Evolutionary conservation across 352 stramenopile genomes (phyloP).

Genomic region (Globisporangium mamillatum): DNA sequence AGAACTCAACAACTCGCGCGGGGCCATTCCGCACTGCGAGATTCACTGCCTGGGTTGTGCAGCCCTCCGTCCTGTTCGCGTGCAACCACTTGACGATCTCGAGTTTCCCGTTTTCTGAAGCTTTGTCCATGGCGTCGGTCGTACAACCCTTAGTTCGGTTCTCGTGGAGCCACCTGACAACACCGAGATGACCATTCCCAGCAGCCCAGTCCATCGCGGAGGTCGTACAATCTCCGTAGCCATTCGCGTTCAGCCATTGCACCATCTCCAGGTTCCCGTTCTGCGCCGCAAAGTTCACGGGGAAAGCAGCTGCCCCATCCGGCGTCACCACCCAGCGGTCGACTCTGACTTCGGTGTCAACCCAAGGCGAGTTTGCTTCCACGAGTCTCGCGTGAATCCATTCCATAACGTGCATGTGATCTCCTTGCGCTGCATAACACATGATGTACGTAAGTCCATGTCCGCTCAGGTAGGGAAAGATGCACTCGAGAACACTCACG

Average conservation of each 20-base stretch:
- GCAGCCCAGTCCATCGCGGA: slow-evolving; percentile 2
- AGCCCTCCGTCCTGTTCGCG: background rate
- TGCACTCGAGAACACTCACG: background rate
- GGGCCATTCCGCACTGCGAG: background rate
- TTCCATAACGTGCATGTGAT: background rate
- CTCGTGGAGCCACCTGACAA: background rate
- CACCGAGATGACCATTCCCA: background rate
- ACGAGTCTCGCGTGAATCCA: background rate
- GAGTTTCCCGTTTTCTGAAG: background rate
- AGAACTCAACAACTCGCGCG: no score
- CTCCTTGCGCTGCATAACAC: background rate
- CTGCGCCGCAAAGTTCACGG: background rate
- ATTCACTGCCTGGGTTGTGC: no score
- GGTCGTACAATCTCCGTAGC: background rate
- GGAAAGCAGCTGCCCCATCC: background rate
- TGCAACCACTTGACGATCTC: background rate
- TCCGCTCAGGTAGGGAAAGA: background rate
- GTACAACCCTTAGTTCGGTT: background rate
- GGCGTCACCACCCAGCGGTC: background rate
- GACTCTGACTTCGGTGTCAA: background rate
- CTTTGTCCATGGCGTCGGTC: background rate
- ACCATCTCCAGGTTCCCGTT: slow-evolving; percentile 1
- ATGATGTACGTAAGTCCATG: background rate
- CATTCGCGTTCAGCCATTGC: background rate
- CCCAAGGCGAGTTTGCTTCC: background rate